Evolutionary conservation across 139 green algal genomes (phyloP), one percentile per base, ranked within the genome.

Genomic region (Diplosphaera chodatii): DNA sequence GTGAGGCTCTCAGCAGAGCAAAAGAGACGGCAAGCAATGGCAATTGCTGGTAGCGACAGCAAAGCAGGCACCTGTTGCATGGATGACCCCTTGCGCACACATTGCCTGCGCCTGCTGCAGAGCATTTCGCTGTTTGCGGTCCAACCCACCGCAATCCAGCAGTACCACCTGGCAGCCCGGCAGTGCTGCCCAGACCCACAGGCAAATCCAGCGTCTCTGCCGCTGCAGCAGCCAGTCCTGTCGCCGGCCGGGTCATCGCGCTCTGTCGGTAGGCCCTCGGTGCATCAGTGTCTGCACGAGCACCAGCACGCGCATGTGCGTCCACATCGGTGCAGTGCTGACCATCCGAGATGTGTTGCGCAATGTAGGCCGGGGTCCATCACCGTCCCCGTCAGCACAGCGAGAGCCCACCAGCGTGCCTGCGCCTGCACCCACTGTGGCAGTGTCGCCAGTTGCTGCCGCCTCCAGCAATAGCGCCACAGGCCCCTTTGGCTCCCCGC

Each of bases 61-160:
- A n/a, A n/a, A n/a, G n/a, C n/a, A n/a, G n/a, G n/a, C n/a, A n/a
- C n/a, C n/a, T n/a, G n/a, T n/a, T n/a, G n/a, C n/a, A n/a, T n/a
- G n/a, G n/a, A n/a, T n/a, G n/a, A n/a, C n/a, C n/a, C n/a, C n/a
- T n/a, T n/a, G n/a, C n/a, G n/a, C n/a, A n/a, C n/a, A n/a, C n/a
- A n/a, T n/a, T n/a, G n/a, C n/a, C n/a, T n/a, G n/a, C n/a, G 76
- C 22, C 67, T 33, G n/a, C 64, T 70, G 21, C 32, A 72, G 66
- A 63, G 73, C 16, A 67, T 74, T 10, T 1, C 68, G 63, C 69
- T 96, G 32, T 85, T 79, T 68, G 86, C 74, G 48, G 76, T 95
- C 48, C 91, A 98, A 80, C 86, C 88, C 10, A 80, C 91, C 23
- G 88, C 80, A 0, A 86, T 97, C 0, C 93, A 97, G 83, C 87